phyloP scores from a whole-genome alignment of 352 stramenopile genomes.

The Globisporangium cederbergense region DNA sequence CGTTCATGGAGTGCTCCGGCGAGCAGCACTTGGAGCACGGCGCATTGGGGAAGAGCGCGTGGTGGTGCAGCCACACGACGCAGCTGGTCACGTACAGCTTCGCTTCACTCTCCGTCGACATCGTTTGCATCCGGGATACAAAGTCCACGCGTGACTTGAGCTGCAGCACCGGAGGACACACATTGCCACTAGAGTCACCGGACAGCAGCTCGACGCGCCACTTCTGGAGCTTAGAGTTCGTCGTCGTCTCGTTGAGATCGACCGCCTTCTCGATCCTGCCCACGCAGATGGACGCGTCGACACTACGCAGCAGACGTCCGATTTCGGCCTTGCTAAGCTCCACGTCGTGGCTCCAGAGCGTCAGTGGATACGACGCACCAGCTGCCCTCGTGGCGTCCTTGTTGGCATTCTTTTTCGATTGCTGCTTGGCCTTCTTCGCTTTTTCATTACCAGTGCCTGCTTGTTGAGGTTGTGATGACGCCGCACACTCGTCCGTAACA shows the following conservation, averaged over 20 bases:
- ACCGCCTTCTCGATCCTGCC: conserved; percentile 24
- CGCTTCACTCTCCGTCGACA: conserved; percentile 6
- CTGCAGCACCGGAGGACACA: conserved; percentile 30
- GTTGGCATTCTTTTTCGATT: conserved; percentile 11
- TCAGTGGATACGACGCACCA: conserved; percentile 27
- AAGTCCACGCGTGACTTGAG: conserved; percentile 41
- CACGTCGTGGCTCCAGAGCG: conserved; percentile 31
- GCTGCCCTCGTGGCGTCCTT: conserved; percentile 18
- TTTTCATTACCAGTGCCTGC: conserved; percentile 3
- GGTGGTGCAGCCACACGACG: conserved; percentile 46
- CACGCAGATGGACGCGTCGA: conserved; percentile 36
- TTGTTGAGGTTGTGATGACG: conserved; percentile 2
- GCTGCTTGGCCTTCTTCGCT: background rate
- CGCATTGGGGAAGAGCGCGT: conserved; percentile 21
- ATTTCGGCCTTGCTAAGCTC: conserved; percentile 33
- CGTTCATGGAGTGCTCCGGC: conserved; percentile 5
- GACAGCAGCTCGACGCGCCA: conserved; percentile 37
- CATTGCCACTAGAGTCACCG: conserved; percentile 4
- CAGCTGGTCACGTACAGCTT: background rate
- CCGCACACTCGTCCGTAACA: conserved; percentile 20
- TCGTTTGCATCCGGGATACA: conserved; percentile 22
- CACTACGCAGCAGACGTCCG: conserved; percentile 27
- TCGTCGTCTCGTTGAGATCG: background rate
- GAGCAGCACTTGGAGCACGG: conserved; percentile 15
- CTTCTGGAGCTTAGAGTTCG: conserved; percentile 18